These are phyloP conservation scores for Trichaptum fuscoviolaceum DNA, from an alignment of 768 basidiomycete species.

Conservation along the genomic window DNA sequence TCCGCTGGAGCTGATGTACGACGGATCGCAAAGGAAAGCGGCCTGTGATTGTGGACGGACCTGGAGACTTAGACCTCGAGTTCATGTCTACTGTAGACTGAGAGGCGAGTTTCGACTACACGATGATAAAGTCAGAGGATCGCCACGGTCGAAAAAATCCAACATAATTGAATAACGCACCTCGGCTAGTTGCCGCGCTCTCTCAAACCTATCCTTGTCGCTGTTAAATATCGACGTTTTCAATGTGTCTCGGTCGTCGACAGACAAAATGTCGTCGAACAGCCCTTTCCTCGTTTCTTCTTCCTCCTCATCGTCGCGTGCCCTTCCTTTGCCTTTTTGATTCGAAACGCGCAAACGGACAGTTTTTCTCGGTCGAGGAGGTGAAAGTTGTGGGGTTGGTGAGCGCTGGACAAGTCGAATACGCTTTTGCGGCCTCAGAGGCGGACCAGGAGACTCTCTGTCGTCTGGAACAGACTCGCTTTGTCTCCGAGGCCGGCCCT, in stretches of 20 bases:
- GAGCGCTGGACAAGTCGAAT: conserved; percentile 10
- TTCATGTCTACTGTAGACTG: conserved; percentile 29
- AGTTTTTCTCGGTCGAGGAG: conserved; percentile 28
- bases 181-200: conserved; percentile 67
- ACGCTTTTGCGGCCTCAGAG: conserved; percentile 20
- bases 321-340: conserved; percentile 63
- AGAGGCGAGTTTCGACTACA: conserved; percentile 47
- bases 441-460: conserved; percentile 31
- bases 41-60: conserved; percentile 56
- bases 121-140: conserved; percentile 1
- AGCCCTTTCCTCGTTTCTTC: conserved; percentile 52
- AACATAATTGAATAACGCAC: conserved; percentile 34
- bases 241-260: conserved; percentile 64
- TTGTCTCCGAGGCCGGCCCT: conserved; percentile 5
- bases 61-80: conserved; percentile 25
- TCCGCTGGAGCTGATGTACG: conserved; percentile 32
- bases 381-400: conserved; percentile 14
- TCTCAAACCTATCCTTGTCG: conserved; percentile 72
- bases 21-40: conserved; percentile 39
- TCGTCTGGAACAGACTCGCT: neutral
- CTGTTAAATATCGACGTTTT: conserved; percentile 54
- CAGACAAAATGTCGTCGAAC: conserved; percentile 78
- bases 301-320: conserved; percentile 49
- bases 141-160: conserved; percentile 1
- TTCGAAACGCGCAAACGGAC: conserved; percentile 49